phyloP scores from a whole-genome alignment of 164 flowering plant species.

The Vitis cinerea region DNA sequence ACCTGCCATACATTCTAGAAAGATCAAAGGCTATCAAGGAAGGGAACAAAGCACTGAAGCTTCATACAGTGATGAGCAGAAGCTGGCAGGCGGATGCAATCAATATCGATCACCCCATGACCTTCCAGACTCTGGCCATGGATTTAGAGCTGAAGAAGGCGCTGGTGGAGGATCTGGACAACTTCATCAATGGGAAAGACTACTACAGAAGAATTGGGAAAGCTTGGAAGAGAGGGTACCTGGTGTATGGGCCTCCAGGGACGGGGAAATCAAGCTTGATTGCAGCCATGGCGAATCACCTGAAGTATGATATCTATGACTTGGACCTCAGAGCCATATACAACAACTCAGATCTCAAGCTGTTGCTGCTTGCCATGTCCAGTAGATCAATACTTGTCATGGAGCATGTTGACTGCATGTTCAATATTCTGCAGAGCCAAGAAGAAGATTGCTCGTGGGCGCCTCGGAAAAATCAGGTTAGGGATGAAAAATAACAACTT shows the following conservation, averaged over 20 bases:
- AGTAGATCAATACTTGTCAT: slow-evolving; percentile 32
- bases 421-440: slow-evolving; percentile 19
- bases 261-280: slow-evolving; percentile 46
- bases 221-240: slow-evolving; percentile 48
- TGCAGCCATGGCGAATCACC: slow-evolving; percentile 43
- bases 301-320: slow-evolving; percentile 40
- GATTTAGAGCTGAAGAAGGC: slow-evolving; percentile 24
- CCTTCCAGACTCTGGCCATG: slow-evolving; percentile 33
- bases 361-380: slow-evolving; percentile 21
- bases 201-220: slow-evolving; percentile 31
- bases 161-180: slow-evolving; percentile 29
- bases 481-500: too few species aligned
- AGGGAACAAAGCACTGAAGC: slow-evolving; percentile 19
- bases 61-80: slow-evolving; percentile 10
- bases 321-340: slow-evolving; percentile 20
- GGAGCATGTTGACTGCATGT: slow-evolving; percentile 39
- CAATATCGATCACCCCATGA: slow-evolving; percentile 27
- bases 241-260: slow-evolving; percentile 45
- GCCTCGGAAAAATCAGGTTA: background rate
- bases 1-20: slow-evolving; percentile 34
- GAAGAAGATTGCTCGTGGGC: background rate
- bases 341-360: slow-evolving; percentile 22
- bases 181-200: slow-evolving; percentile 28
- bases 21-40: slow-evolving; percentile 22
- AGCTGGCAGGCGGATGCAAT: too few species aligned